Conservation (phyloP, 2,329 filamentous ascomycete species). For the Claviceps purpurea region DNA sequence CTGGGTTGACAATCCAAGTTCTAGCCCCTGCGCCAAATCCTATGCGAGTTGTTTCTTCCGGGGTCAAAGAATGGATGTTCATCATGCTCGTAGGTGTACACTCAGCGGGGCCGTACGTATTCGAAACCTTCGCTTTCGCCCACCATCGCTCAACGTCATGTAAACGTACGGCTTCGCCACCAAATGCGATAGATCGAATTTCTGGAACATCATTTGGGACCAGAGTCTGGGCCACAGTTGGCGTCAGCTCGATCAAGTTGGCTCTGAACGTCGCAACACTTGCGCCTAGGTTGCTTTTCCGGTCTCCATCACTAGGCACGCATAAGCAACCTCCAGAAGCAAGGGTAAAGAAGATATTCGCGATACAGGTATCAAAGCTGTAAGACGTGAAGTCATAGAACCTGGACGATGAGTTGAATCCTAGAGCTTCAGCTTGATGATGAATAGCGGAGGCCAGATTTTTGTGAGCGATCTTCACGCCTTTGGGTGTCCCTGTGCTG, state of each 20-base stretch:
- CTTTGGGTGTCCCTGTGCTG: conserved; percentile 14
- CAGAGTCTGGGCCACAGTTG: background rate
- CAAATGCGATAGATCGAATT: conserved; percentile 1
- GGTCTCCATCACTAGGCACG: conserved; percentile 4
- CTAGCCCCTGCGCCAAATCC: background rate
- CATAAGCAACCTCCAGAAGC: conserved; percentile 5
- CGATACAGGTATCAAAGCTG: conserved; percentile 5
- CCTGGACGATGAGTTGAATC: conserved; percentile 11
- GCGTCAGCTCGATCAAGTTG: background rate
- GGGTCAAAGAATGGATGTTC: too few relatives aligned
- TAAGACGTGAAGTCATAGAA: conserved; percentile 16
- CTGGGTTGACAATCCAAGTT: background rate
- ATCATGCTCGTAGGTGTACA: conserved; percentile 7
- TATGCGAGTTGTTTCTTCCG: background rate
- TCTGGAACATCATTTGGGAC: background rate
- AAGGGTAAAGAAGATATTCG: conserved; percentile 3
- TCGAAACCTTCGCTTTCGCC: conserved; percentile 6
- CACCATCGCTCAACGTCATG: conserved; percentile 2
- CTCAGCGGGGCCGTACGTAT: conserved; percentile 13
- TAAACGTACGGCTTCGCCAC: conserved; percentile 7
- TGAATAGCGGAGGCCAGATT: background rate
- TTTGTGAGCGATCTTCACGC: conserved; percentile 2
- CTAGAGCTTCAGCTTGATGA: conserved; percentile 18
- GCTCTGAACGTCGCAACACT: background rate
- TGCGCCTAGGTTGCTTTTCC: background rate